Base-by-base conservation (phyloP, 805 yeast species). In the Metschnikowia lochheadii region DNA sequence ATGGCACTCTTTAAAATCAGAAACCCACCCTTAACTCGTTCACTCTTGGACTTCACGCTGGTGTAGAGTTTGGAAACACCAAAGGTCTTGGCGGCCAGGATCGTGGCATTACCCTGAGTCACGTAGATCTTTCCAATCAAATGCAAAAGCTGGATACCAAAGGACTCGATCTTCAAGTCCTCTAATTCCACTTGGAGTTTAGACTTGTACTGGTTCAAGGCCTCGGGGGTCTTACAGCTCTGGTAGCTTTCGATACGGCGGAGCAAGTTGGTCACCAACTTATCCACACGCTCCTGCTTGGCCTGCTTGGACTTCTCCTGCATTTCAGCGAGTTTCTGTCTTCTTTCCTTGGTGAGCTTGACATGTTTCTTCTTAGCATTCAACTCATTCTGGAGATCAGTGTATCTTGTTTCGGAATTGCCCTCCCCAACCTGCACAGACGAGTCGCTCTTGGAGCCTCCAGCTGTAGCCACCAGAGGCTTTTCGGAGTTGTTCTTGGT, bases 151-250 rank as follows among this genome's bases (percentile, higher is more conserved):
- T 92, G 96, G 46, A 92, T 69, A 13, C 99, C 99, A 71, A 94
- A 94, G 48, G 96, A 88, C 75, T 94, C 99, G 78, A 89, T 81
- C 67, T 94, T 94, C 63, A 94, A 73, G 54, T 87, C 87, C 57
- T 87, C 91, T 40, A 87, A 80, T 62, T 87, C 94, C 49, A 73
- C 71, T 37, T 70, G 67, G 29, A 87, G 70, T 56, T 82, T 81
- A 11, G 60, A 59, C n/a, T 65, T 69, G 61, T 80, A 86, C 0
- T 85, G 77, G 6, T 67, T 65, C 47, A 85, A 75, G 37, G 90
- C 83, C 32, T 82, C 88, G 0, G 70, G 73, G 47, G 81, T 83
- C 58, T 79, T 78, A n/a, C 90, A 81, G 60, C 84, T 87, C 11
- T 71, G 60, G 54, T 75, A 76, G 29, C 69, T 67, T 11, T 72